These are phyloP conservation scores for Iris macrosiphon DNA, from an alignment of 106 monocot genomes.

Conservation along the genomic window DNA sequence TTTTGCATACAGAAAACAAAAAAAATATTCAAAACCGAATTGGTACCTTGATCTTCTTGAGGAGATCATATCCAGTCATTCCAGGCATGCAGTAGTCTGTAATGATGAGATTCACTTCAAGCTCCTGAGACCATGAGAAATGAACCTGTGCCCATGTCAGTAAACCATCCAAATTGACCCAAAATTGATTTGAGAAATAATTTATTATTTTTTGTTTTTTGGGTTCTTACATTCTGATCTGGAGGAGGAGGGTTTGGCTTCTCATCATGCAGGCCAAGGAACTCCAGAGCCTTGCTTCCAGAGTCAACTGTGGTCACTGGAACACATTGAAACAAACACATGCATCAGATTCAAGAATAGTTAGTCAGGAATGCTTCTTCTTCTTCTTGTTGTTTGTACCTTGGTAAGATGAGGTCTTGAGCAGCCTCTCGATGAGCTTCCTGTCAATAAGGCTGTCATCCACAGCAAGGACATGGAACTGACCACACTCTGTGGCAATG, in stretches of 20 bases:
- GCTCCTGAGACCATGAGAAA: slow-evolving; percentile 34
- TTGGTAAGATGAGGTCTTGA: slow-evolving; percentile 68
- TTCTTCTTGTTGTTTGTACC: no score
- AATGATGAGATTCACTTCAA: slow-evolving; percentile 68
- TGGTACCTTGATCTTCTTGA: slow-evolving; percentile 73
- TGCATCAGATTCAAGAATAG: not conserved
- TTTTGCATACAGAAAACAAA: not conserved
- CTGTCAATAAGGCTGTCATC: slow-evolving; percentile 77
- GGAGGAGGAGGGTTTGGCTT: no score
- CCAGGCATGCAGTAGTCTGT: slow-evolving; percentile 87
- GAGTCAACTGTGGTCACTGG: slow-evolving; percentile 64
- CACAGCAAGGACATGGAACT: slow-evolving; percentile 73
- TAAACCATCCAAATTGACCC: not conserved
- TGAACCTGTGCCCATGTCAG: not conserved
- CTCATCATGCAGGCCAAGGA: slow-evolving; percentile 25
- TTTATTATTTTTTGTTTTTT: not conserved
- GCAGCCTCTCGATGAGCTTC: slow-evolving; percentile 72
- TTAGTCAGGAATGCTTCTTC: no score
- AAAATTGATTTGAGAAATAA: not conserved
- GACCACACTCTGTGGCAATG: slow-evolving; percentile 10
- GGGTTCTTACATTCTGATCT: slow-evolving; percentile 14
- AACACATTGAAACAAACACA: not conserved
- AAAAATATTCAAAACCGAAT: no score
- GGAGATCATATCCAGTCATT: slow-evolving; percentile 85
- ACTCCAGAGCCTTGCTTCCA: slow-evolving; percentile 63